A percentile compares a stretch with the other conserved stretches of the same genome.
Conservation (phyloP, 1,284 basidiomycete genomes). For the Xerocomus alliaceus region DNA sequence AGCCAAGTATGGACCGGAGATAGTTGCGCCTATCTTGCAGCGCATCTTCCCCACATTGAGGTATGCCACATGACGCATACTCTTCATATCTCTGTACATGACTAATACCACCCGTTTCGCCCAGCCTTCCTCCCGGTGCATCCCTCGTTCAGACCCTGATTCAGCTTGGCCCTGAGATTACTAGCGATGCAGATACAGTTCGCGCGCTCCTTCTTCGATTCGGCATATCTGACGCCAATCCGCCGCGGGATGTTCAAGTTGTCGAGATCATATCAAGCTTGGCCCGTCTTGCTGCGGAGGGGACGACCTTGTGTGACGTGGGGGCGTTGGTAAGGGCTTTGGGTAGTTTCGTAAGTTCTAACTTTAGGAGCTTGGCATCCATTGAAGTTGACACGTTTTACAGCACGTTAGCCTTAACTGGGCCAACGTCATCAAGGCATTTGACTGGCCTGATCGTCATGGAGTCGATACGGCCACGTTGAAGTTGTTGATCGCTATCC, state of each 20-base stretch:
- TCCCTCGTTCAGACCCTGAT: slow-evolving; percentile 75
- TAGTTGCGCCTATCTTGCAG: slow-evolving; percentile 58
- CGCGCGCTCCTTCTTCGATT: slow-evolving; percentile 74
- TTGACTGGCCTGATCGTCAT: slow-evolving; percentile 78
- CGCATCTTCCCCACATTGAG: slow-evolving; percentile 62
- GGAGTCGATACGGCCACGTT: slow-evolving; percentile 84
- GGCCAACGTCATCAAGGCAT: slow-evolving; percentile 78
- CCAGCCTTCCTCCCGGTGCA: slow-evolving; percentile 68
- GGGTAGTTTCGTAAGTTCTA: slow-evolving; percentile 65
- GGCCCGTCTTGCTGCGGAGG: slow-evolving; percentile 72
- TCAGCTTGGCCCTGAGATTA: slow-evolving; percentile 79
- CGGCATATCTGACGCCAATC: slow-evolving; percentile 69
- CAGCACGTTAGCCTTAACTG: slow-evolving; percentile 75
- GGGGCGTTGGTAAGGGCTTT: slow-evolving; percentile 76
- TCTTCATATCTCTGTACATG: slow-evolving; percentile 16
- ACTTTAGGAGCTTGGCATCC: slow-evolving; percentile 15
- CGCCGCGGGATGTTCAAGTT: slow-evolving; percentile 72
- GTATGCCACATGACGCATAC: slow-evolving; percentile 45
- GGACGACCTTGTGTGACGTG: slow-evolving; percentile 74
- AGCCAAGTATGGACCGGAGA: slow-evolving; percentile 72
- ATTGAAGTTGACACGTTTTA: slow-evolving; percentile 27
- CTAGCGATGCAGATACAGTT: slow-evolving; percentile 72
- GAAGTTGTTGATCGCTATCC: slow-evolving; percentile 80
- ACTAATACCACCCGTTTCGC: slow-evolving; percentile 20
- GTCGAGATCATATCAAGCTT: slow-evolving; percentile 72